A percentile compares a stretch with the other conserved stretches of the same genome.
phyloP scores from a whole-genome alignment of 345 rosid genomes.

The Hibiscus trionum region DNA sequence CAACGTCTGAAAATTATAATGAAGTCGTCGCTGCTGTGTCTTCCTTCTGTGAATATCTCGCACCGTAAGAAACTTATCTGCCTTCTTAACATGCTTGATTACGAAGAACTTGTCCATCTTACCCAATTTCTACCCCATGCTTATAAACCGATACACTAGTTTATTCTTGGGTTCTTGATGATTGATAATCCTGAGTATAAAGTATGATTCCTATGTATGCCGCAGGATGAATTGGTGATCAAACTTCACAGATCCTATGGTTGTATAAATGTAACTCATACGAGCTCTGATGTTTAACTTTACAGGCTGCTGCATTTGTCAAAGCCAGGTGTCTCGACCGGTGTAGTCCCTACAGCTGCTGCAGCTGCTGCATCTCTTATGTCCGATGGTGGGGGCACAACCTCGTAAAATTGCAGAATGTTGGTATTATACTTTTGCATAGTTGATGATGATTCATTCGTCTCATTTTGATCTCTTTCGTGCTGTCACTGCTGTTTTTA shows the following conservation, averaged over 20 bases:
- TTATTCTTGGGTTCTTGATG: neutral
- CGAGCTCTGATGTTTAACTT: constrained; percentile 1
- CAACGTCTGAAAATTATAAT: constrained; percentile 70
- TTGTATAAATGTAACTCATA: neutral
- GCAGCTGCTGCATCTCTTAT: constrained; percentile 94
- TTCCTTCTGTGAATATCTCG: constrained; percentile 92
- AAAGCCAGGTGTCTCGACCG: constrained; percentile 69
- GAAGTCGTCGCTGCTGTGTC: constrained; percentile 75
- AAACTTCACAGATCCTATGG: neutral
- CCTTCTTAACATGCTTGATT: neutral
- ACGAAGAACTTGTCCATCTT: neutral
- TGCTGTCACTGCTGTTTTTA: neutral
- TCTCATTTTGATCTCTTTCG: neutral
- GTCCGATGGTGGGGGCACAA: constrained; percentile 95
- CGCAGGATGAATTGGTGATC: neutral
- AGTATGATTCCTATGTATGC: neutral
- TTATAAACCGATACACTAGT: neutral
- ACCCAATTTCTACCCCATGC: neutral
- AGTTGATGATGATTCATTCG: no score
- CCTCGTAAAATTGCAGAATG: constrained; percentile 18
- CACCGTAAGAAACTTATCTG: constrained; percentile 53
- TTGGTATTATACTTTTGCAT: no score
- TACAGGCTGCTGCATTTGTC: constrained; percentile 89
- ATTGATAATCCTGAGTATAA: neutral
- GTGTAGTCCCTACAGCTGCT: constrained; percentile 95